phyloP scores from a whole-genome alignment of 345 rosid genomes.

The Clarkia xantiana region DNA sequence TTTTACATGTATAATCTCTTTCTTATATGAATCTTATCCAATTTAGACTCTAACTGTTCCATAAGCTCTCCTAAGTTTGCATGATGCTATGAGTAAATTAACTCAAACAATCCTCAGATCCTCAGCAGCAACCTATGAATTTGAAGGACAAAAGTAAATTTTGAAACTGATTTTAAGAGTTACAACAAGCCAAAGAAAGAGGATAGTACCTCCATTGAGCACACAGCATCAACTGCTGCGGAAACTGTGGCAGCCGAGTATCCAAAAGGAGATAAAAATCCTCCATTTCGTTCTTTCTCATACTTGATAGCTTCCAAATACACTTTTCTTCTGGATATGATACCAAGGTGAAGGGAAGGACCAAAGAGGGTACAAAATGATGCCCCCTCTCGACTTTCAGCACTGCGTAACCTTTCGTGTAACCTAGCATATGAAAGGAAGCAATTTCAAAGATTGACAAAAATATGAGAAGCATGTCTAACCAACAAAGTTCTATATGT shows the following conservation, averaged over 20 bases:
- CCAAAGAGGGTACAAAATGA: slow-evolving; percentile 67
- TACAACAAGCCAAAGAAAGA: slow-evolving; percentile 2
- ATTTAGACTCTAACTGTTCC: too few relatives aligned
- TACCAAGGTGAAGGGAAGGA: slow-evolving; percentile 58
- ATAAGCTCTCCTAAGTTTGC: too few relatives aligned
- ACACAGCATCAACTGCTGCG: slow-evolving; percentile 52
- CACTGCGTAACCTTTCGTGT: slow-evolving; percentile 41
- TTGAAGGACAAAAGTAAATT: slow-evolving; percentile 5
- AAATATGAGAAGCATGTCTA: too few relatives aligned
- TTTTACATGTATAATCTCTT: too few relatives aligned
- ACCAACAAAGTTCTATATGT: too few relatives aligned
- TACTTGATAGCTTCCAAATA: slow-evolving; percentile 55
- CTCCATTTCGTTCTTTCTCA: slow-evolving; percentile 81
- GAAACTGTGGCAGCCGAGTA: slow-evolving; percentile 57
- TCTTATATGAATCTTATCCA: too few relatives aligned
- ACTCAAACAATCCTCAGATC: too few relatives aligned
- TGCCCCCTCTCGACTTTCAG: slow-evolving; percentile 66
- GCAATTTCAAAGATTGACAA: background rate
- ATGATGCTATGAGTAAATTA: too few relatives aligned
- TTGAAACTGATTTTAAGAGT: slow-evolving; percentile 1
- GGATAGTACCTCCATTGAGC: slow-evolving; percentile 69
- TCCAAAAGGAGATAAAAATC: slow-evolving; percentile 82
- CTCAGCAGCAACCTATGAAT: too few relatives aligned
- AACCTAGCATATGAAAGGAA: slow-evolving; percentile 27
- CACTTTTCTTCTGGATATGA: slow-evolving; percentile 73